Base-by-base conservation (phyloP, 2,329 filamentous ascomycete species). In the Cladophialophora carrionii region DNA sequence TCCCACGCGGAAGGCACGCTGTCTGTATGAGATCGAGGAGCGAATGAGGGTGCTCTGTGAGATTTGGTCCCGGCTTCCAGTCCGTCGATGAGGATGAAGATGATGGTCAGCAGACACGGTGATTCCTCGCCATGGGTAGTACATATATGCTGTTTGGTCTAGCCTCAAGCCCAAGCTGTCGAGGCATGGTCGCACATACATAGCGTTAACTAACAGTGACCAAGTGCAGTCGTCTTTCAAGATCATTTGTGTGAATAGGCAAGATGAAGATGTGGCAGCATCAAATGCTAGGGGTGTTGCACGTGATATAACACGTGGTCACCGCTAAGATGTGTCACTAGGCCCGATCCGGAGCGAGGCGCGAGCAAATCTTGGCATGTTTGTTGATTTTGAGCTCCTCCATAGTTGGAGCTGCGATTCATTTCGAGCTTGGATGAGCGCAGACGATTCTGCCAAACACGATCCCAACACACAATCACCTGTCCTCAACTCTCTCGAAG, bases 401-500 rank as follows among this genome's bases (percentile, higher is more conserved):
- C n/a, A n/a, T n/a, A n/a, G n/a, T n/a, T 26, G 17, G 24, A 51
- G 48, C 48, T 51, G 48, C 48, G 48, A 51, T 12, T 51, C 48
- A 22, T 51, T 51, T 51, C 4, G 24, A 51, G 48, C 48, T 51
- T 51, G 48, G 8, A n/a, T 7, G 48, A 17, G 4, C 20, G 20
- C 14, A 20, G 22, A 8, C n/a, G n/a, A 10, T 10, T 24, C 46
- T 12, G n/a, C n/a, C n/a, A 29, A 10, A 20, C n/a, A 10, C 24
- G 9, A 51, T 26, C 9, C 26, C 48, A 29, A 51, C 24, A 26
- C 24, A 12, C 48, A 12, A 22, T 51, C 24, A 29, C 12, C 24
- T 8, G 48, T 51, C 8, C 22, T 51, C 24, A 20, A 20, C 4
- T 34, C 29, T 34, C 12, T 10, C 24, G 29, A 8, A 53, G 51